Percentiles rank a stretch among this genome's conserved stretches.
These are phyloP conservation scores for Cinnamomum micranthum DNA, from an alignment of 164 flowering plant genomes.

Conservation along the genomic window DNA sequence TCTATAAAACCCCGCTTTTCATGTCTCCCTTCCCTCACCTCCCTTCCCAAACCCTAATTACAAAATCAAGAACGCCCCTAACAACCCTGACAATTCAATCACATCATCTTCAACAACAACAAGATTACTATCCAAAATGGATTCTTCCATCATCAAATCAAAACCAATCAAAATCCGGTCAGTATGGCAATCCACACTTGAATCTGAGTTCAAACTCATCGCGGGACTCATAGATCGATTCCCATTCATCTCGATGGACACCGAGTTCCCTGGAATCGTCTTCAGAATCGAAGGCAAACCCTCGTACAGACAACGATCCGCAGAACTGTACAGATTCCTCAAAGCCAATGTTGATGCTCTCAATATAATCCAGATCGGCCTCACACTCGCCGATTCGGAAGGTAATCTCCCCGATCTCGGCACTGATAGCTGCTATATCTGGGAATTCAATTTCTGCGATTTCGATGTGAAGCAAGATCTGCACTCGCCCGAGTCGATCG, in stretches of 20 bases:
- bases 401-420: conserved; percentile 56
- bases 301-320: conserved; percentile 7
- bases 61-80: too few species aligned
- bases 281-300: conserved; percentile 9
- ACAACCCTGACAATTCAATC: too few species aligned
- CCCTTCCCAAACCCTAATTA: too few species aligned
- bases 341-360: conserved; percentile 45
- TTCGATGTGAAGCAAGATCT: conserved; percentile 36
- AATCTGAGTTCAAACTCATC: conserved; percentile 36
- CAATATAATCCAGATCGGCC: conserved; percentile 50
- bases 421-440: conserved; percentile 25
- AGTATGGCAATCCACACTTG: conserved; percentile 38
- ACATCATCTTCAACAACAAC: too few species aligned
- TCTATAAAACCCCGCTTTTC: too few species aligned
- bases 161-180: conserved; percentile 17
- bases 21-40: too few species aligned
- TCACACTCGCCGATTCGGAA: conserved; percentile 40
- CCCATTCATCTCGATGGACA: conserved; percentile 49
- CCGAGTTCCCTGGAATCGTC: conserved; percentile 57
- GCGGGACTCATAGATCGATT: conserved; percentile 20
- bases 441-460: conserved; percentile 60
- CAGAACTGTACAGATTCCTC: conserved; percentile 29
- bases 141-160: too few species aligned
- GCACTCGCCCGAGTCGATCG: conserved; percentile 41
- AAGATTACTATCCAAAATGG: too few species aligned